phyloP scores from a whole-genome alignment of 345 rosid species.

The Mangifera indica region DNA sequence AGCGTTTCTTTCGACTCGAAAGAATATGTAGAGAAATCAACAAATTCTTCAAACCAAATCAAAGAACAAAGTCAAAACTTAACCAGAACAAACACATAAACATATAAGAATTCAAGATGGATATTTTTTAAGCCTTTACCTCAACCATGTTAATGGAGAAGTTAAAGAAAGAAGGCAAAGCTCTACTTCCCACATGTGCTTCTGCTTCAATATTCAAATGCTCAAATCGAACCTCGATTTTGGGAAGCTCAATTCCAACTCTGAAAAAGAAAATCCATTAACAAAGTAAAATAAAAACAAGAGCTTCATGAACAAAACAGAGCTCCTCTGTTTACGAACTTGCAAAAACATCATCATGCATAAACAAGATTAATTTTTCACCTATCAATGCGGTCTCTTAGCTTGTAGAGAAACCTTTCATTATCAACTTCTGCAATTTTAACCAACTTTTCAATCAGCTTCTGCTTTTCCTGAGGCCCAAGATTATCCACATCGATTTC shows the following conservation, averaged over 20 bases:
- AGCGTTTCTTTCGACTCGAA: conserved; percentile 49
- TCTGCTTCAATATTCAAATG: conserved; percentile 35
- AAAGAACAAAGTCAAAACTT: background rate
- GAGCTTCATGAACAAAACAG: conserved; percentile 14
- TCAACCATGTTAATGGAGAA: conserved; percentile 24
- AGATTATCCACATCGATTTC: conserved; percentile 25
- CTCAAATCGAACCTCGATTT: conserved; percentile 36
- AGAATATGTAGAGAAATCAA: conserved; percentile 36
- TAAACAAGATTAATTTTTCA: background rate
- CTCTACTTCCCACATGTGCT: conserved; percentile 30
- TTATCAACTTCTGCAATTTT: conserved; percentile 36
- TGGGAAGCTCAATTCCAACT: conserved; percentile 32
- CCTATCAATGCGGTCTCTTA: conserved; percentile 37
- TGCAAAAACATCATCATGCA: too few species aligned
- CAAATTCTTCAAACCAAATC: conserved; percentile 24
- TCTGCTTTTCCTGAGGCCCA: conserved; percentile 27
- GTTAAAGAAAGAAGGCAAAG: conserved; percentile 36
- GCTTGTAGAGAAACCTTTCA: conserved; percentile 35
- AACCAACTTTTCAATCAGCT: conserved; percentile 34
- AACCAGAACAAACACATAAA: background rate
- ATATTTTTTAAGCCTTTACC: conserved; percentile 23
- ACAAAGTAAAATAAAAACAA: background rate
- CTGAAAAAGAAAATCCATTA: conserved; percentile 17
- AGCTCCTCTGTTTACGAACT: background rate
- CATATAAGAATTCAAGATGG: background rate